Evolutionary conservation across 345 rosid species (phyloP).

Genomic region (Turnera subulata): DNA sequence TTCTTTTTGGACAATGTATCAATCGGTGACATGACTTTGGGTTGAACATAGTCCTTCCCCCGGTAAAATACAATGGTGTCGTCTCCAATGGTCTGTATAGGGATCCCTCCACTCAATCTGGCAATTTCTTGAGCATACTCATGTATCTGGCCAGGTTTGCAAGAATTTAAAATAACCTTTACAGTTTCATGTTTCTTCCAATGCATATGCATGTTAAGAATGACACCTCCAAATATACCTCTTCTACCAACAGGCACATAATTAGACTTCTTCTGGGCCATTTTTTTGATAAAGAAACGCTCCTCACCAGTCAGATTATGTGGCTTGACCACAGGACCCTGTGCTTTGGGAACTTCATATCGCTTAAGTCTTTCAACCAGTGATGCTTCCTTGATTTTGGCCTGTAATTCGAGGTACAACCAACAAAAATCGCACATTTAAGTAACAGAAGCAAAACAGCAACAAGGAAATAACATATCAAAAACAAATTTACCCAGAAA

Average conservation of each 20-base stretch:
- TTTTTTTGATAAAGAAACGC: constrained; percentile 69
- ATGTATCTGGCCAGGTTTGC: constrained; percentile 72
- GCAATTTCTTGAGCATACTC: constrained; percentile 67
- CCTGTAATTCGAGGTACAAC: constrained; percentile 33
- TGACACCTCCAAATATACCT: constrained; percentile 88
- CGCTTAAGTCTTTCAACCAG: constrained; percentile 76
- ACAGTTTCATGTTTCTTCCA: constrained; percentile 97
- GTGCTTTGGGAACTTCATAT: constrained; percentile 72
- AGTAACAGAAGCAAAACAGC: background rate
- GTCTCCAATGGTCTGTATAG: constrained; percentile 68
- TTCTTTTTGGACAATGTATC: constrained; percentile 84
- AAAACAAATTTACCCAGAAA: background rate
- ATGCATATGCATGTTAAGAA: constrained; percentile 92
- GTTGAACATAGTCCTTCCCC: constrained; percentile 84
- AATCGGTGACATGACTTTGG: constrained; percentile 84
- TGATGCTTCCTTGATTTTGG: constrained; percentile 76
- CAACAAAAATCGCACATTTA: background rate
- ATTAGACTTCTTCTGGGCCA: constrained; percentile 84
- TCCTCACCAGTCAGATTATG: constrained; percentile 82
- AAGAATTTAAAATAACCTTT: constrained; percentile 79
- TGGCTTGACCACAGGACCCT: constrained; percentile 78
- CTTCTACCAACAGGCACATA: constrained; percentile 81
- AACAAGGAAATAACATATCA: background rate
- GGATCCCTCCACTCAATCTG: constrained; percentile 82
- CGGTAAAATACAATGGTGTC: constrained; percentile 75